Conservation (phyloP, 139 green algal genomes). For the Ettlia oleoabundans region DNA sequence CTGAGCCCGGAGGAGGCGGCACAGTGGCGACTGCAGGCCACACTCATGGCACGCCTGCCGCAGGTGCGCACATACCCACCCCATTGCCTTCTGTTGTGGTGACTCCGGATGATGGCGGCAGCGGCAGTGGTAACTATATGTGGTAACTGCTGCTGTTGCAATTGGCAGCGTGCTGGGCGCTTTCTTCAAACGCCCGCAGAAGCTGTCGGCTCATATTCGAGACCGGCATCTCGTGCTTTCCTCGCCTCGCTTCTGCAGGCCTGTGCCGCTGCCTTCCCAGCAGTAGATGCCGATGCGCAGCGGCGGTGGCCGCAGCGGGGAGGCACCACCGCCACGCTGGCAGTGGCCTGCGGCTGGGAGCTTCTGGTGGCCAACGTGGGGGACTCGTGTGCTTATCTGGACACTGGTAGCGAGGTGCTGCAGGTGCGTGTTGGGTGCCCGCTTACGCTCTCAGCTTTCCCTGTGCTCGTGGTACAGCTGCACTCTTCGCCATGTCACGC, state of each 20-base stretch:
- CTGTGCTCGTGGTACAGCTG: too few relatives aligned
- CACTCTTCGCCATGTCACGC: too few relatives aligned
- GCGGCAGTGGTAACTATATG: neutral
- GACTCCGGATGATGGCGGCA: neutral
- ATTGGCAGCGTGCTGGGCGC: neutral
- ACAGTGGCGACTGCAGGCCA: conserved; percentile 52
- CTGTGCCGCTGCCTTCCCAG: conserved; percentile 32
- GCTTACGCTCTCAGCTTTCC: too few relatives aligned
- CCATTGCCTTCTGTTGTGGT: neutral
- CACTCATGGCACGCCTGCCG: conserved; percentile 39
- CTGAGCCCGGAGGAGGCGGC: conserved; percentile 31
- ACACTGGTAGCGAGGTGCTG: conserved; percentile 77
- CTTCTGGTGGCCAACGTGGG: conserved; percentile 70
- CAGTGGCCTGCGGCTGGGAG: conserved; percentile 65
- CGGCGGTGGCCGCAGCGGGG: conserved; percentile 33
- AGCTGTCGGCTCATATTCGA: too few relatives aligned
- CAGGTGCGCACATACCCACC: neutral
- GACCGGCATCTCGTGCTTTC: neutral
- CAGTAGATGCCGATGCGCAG: conserved; percentile 20
- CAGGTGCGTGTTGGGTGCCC: conserved; percentile 11
- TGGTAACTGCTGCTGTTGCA: neutral
- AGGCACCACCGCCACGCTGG: conserved; percentile 87
- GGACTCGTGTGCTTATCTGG: conserved; percentile 67
- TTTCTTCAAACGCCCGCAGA: too few relatives aligned
- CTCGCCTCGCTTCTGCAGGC: conserved; percentile 7